A percentile compares a stretch with the other conserved stretches of the same genome.
Conservation (phyloP, 441 rosid species). For the Erodium trifolium region DNA sequence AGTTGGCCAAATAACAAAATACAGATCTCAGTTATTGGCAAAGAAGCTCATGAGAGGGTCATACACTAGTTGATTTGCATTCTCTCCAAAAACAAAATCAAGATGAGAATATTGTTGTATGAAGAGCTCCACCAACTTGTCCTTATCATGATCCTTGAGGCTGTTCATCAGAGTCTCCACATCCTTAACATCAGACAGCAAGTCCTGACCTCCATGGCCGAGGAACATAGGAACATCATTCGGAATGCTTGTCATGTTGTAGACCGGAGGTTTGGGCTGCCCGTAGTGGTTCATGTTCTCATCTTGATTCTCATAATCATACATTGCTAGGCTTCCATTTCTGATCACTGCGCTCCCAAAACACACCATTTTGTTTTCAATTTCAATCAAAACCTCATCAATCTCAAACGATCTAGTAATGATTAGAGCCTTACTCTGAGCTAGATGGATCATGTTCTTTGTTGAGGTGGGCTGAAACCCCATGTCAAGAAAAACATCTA, state of each 20-base stretch:
- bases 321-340: conserved; percentile 33
- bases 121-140: conserved; percentile 26
- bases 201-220: conserved; percentile 29
- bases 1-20: neutral
- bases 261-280: conserved; percentile 34
- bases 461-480: conserved; percentile 38
- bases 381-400: too few relatives aligned
- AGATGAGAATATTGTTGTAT: conserved; percentile 26
- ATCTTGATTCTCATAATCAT: conserved; percentile 32
- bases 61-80: conserved; percentile 26
- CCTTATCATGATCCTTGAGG: conserved; percentile 24
- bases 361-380: neutral
- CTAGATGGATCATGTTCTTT: conserved; percentile 39
- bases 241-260: conserved; percentile 32
- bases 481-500: conserved; percentile 20
- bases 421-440: conserved; percentile 31
- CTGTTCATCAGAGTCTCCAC: conserved; percentile 23
- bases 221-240: conserved; percentile 26
- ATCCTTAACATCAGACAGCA: conserved; percentile 24
- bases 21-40: neutral
- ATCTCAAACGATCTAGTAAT: neutral
- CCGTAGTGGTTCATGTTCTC: conserved; percentile 41
- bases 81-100: conserved; percentile 25
- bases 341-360: conserved; percentile 29
- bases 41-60: conserved; percentile 28